Base-by-base conservation (phyloP, 768 basidiomycete genomes). In the Rhodosporidiobolus sp. region DNA sequence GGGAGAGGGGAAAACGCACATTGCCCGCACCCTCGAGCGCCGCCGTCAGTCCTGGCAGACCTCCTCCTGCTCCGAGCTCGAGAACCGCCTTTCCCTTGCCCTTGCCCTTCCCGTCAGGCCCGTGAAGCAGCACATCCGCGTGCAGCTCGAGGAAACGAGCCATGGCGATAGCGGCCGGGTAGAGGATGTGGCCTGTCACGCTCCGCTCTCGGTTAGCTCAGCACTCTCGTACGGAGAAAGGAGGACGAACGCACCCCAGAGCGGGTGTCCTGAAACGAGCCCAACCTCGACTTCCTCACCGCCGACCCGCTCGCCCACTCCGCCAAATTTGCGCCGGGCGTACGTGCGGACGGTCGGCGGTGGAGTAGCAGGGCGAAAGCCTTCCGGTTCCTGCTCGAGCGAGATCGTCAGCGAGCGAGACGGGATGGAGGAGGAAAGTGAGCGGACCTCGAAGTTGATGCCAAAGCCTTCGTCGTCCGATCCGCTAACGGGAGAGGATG, bases 31-130 rank as follows among this genome's bases (percentile, higher is more conserved):
- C 89, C 69, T 87, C 88, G 52, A 88, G 85, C 0, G 85, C 86
- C 0, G 88, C 83, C 4, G 94, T 86, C 12, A 99, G 84, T 7
- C 90, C 87, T 0, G 96, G 96, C 11, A 98, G 83, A 4, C 88
- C 95, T 2, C 92, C 94, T 0, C 94, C 96, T 0, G 96, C 96
- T 0, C 96, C 96, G 0, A 98, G 86, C 80, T 99, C 96, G 2
- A 97, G 83, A 0, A 97, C 87, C 34, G 77, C 80, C 48, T 81
- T 83, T 11, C 81, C 81, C 1, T 75, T 76, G 56, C 80, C 70
- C 48, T 70, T 70, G 4, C 71, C 71, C 8, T 32, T 12, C 10
- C 62, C 66, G 6, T 63, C 56, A 7, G 57, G 35, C 1, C 68
- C 61, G 38, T 65, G 74, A 16, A 72, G 38, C 4, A 81, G 76